Conservation (phyloP, 495 filamentous ascomycete genomes). For the Neurospora discreta region DNA sequence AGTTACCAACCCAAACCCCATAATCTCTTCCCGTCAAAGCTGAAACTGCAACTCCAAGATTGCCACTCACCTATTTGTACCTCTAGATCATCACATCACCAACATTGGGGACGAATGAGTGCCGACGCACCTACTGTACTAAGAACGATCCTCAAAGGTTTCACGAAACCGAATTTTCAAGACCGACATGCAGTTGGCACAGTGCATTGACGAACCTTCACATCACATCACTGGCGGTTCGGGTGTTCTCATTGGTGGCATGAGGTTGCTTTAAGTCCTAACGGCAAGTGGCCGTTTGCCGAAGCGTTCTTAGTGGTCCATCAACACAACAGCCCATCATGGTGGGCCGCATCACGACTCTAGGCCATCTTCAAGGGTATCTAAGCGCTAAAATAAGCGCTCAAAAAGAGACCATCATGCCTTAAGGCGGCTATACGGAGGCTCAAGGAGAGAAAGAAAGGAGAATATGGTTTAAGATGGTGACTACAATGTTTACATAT, state of each 20-base stretch:
- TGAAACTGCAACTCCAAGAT: background rate
- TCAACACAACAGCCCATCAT: background rate
- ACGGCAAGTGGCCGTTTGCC: background rate
- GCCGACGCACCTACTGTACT: background rate
- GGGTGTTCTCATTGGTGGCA: background rate
- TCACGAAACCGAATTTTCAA: background rate
- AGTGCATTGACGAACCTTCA: too few relatives aligned
- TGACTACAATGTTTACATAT: too few relatives aligned
- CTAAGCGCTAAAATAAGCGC: background rate
- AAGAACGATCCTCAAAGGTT: too few relatives aligned
- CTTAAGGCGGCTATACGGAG: background rate
- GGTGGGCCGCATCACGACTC: background rate
- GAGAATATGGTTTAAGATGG: too few relatives aligned
- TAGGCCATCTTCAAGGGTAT: background rate
- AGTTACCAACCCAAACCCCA: background rate
- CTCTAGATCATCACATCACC: too few relatives aligned
- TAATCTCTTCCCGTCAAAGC: background rate
- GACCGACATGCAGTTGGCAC: background rate
- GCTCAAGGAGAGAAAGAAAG: too few relatives aligned
- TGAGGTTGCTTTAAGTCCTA: background rate
- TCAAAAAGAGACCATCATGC: background rate
- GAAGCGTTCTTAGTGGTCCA: background rate
- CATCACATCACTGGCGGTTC: background rate
- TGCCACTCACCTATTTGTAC: too few relatives aligned
- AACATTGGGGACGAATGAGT: background rate